phyloP scores from a whole-genome alignment of 768 basidiomycete species.

The Fomitopsis serialis region DNA sequence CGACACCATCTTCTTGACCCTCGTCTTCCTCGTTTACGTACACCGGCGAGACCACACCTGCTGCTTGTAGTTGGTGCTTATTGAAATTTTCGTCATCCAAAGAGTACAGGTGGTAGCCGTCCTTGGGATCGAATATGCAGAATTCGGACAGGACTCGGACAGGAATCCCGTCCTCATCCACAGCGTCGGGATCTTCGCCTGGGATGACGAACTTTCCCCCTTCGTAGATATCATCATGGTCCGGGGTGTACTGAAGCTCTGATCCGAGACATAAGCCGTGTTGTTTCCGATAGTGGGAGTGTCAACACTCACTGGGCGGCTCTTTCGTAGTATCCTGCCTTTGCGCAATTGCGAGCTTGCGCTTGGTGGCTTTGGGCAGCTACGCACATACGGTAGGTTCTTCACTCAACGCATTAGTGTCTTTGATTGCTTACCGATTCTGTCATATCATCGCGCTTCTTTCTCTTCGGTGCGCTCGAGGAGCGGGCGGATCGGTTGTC shows the following conservation, averaged over 20 bases:
- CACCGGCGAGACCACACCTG: slow-evolving; percentile 45
- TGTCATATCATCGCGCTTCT: neutral
- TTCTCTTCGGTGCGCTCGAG: neutral
- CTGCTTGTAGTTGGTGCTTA: slow-evolving; percentile 43
- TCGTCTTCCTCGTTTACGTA: slow-evolving; percentile 56
- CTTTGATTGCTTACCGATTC: neutral
- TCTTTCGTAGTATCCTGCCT: neutral
- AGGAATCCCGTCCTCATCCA: slow-evolving; percentile 36
- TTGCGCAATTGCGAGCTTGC: neutral
- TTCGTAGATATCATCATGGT: slow-evolving; percentile 12
- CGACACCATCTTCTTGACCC: slow-evolving; percentile 49
- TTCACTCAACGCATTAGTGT: neutral
- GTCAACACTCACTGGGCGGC: neutral
- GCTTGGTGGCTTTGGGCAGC: neutral
- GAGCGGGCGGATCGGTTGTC: neutral
- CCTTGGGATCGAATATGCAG: slow-evolving; percentile 51
- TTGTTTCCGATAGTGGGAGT: neutral
- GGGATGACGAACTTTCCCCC: slow-evolving; percentile 12
- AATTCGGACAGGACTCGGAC: slow-evolving; percentile 56
- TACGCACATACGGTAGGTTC: neutral
- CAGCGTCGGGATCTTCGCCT: slow-evolving; percentile 23
- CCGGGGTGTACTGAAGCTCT: slow-evolving; percentile 1
- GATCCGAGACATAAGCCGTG: neutral
- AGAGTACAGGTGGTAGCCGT: slow-evolving; percentile 38
- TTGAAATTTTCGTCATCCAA: slow-evolving; percentile 30